A percentile compares a stretch with the other conserved stretches of the same genome.
phyloP scores from a whole-genome alignment of 306 rosid genomes.

The Styphnolobium japonicum region DNA sequence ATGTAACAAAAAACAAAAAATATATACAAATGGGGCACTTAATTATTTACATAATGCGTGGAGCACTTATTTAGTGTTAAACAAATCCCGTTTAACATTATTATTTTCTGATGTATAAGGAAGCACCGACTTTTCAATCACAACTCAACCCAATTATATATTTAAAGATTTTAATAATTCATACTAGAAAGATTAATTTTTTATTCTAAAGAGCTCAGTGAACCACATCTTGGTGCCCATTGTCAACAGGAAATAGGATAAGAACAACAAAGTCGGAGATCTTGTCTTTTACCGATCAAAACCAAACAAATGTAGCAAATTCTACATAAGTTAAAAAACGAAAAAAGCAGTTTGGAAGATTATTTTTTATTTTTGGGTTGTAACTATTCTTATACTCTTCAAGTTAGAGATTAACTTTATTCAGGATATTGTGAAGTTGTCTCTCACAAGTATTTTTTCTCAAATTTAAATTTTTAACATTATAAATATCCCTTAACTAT shows the following conservation, averaged over 20 bases:
- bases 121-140: conserved; percentile 15
- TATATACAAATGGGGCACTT: neutral
- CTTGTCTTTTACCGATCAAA: neutral
- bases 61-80: neutral
- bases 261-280: neutral
- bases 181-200: neutral
- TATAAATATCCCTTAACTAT: no score
- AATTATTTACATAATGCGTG: neutral
- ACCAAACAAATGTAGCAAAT: neutral
- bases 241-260: neutral
- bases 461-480: no score
- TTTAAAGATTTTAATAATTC: neutral
- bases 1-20: no score
- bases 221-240: neutral
- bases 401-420: no score
- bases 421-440: no score
- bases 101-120: neutral
- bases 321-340: neutral
- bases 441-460: no score
- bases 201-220: neutral
- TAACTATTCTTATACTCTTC: no score
- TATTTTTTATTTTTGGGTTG: no score
- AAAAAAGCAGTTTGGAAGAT: no score
- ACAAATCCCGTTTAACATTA: neutral
- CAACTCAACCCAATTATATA: neutral